A percentile compares a stretch with the other conserved stretches of the same genome.
Conservation (phyloP, 495 filamentous ascomycete species). For the Xylaria bambusicola region DNA sequence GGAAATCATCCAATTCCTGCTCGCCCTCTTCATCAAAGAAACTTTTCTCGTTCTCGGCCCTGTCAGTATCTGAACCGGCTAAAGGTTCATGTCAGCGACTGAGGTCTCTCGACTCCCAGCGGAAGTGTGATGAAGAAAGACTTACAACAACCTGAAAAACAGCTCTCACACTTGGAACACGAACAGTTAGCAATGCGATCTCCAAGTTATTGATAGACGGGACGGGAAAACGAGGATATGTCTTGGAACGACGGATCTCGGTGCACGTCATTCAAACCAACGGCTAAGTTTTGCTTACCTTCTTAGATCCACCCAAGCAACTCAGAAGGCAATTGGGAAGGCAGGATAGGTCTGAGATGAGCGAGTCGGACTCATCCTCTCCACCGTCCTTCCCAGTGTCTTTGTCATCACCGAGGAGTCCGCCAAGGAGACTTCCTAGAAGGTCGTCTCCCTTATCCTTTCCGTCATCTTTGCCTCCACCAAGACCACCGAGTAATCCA, state of each 20-base stretch:
- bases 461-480: too few relatives aligned
- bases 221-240: not conserved
- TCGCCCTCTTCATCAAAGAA: not conserved
- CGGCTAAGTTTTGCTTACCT: too few relatives aligned
- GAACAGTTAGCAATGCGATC: not conserved
- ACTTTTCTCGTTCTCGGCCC: not conserved
- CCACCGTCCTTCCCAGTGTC: not conserved
- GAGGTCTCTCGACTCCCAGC: not conserved
- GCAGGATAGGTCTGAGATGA: not conserved
- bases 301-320: too few relatives aligned
- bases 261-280: not conserved
- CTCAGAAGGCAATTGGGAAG: not conserved
- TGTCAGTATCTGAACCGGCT: not conserved
- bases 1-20: not conserved
- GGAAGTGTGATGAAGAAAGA: not conserved
- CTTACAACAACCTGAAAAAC: slow-evolving; percentile 16
- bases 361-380: too few relatives aligned
- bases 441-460: too few relatives aligned
- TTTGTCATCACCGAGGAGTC: not conserved
- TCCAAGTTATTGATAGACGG: not conserved
- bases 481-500: too few relatives aligned
- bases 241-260: not conserved
- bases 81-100: not conserved
- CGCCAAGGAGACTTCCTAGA: not conserved
- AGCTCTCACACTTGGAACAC: slow-evolving; percentile 4